Conservation (phyloP, 208 protist species). For the Leishmania turanica region DNA sequence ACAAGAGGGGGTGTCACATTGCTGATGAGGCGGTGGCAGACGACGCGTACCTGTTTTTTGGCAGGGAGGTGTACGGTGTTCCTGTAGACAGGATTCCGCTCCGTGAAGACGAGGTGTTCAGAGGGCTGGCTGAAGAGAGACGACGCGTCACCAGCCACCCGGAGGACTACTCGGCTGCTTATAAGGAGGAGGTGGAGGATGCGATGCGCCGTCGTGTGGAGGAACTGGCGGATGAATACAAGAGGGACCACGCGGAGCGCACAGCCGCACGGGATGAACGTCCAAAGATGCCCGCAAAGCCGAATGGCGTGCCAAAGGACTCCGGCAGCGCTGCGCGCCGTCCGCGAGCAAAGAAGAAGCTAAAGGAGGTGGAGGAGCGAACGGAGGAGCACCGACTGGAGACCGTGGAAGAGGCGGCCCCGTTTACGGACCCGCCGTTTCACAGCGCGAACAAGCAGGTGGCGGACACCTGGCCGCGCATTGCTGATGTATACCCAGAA, state of each 20-base stretch:
- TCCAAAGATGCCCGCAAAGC: slow-evolving; percentile 12
- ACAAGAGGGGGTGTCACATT: slow-evolving; percentile 38
- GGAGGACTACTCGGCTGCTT: slow-evolving; percentile 13
- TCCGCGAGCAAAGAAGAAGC: slow-evolving; percentile 15
- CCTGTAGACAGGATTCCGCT: slow-evolving; percentile 46
- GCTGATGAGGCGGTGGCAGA: slow-evolving; percentile 45
- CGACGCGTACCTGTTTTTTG: slow-evolving; percentile 60
- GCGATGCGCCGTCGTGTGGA: slow-evolving; percentile 22
- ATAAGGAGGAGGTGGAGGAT: slow-evolving; percentile 22
- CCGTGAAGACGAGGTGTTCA: slow-evolving; percentile 53
- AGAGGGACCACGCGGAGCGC: slow-evolving; percentile 8
- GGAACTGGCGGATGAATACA: slow-evolving; percentile 25
- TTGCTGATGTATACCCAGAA: slow-evolving; percentile 53
- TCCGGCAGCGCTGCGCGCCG: slow-evolving; percentile 2
- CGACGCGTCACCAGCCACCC: slow-evolving; percentile 12
- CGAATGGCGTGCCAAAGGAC: background rate
- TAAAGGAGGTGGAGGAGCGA: slow-evolving; percentile 19
- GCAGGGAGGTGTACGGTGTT: slow-evolving; percentile 54
- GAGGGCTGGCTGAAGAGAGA: slow-evolving; percentile 56
- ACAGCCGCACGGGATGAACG: background rate
- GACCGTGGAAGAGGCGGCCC: slow-evolving; percentile 18
- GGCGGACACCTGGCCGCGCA: slow-evolving; percentile 63
- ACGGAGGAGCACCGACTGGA: slow-evolving; percentile 23
- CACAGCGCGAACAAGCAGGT: slow-evolving; percentile 61
- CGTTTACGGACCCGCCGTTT: slow-evolving; percentile 33